A percentile compares a stretch with the other conserved stretches of the same genome.
phyloP scores from a whole-genome alignment of 495 filamentous ascomycete genomes.

The Apodospora peruviana region DNA sequence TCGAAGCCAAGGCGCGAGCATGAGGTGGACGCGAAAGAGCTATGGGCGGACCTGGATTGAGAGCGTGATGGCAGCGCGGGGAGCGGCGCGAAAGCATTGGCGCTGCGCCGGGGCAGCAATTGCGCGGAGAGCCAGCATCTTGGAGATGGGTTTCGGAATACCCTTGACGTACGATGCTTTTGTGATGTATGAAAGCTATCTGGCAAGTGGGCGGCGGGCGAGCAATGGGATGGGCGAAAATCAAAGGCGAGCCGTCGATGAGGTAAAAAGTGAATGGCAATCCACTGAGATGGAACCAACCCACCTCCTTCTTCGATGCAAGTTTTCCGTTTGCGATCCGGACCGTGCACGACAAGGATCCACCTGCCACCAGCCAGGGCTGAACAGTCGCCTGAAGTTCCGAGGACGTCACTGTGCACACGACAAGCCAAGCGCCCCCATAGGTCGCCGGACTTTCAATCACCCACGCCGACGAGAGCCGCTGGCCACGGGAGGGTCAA shows the following conservation, averaged over 20 bases:
- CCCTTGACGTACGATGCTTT: slow-evolving; percentile 1
- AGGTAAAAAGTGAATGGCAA: slow-evolving; percentile 10
- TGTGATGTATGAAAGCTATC: neutral
- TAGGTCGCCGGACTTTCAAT: neutral
- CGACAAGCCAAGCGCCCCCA: neutral
- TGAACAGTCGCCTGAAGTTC: neutral
- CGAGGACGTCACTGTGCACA: neutral
- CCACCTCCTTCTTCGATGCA: slow-evolving; percentile 12
- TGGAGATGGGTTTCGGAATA: slow-evolving; percentile 13
- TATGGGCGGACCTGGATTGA: slow-evolving; percentile 38
- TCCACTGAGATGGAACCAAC: no score
- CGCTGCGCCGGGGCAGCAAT: slow-evolving; percentile 47
- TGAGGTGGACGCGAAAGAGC: slow-evolving; percentile 7
- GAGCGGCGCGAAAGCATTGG: slow-evolving; percentile 42
- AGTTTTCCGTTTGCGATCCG: slow-evolving; percentile 8
- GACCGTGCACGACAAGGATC: slow-evolving; percentile 9
- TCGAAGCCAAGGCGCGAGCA: no score
- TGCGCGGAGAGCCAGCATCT: slow-evolving; percentile 48
- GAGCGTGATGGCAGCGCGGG: slow-evolving; percentile 39
- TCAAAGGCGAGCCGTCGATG: no score
- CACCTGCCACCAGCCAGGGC: neutral
- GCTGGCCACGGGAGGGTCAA: no score
- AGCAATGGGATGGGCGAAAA: slow-evolving; percentile 5
- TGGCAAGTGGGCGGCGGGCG: slow-evolving; percentile 3
- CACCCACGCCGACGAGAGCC: neutral